phyloP scores from a whole-genome alignment of 352 stramenopile species.

The Globisporangium perplexum region DNA sequence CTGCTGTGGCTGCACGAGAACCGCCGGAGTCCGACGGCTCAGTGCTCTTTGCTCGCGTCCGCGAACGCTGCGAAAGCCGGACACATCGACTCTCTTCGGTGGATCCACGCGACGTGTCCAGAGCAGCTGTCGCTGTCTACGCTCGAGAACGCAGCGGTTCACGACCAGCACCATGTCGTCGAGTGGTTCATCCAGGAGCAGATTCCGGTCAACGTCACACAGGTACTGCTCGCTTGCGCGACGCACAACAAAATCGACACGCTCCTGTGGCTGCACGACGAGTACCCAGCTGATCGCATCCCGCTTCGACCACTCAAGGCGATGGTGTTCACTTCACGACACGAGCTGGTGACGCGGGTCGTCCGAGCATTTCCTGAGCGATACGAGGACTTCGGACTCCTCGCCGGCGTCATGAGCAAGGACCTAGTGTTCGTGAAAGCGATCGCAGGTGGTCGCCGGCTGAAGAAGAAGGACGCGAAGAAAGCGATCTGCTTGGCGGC shows the following conservation, averaged over 20 bases:
- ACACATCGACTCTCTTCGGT: conserved; percentile 2
- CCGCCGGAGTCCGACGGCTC: neutral
- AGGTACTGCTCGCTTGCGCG: neutral
- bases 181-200: conserved; percentile 8
- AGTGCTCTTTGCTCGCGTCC: conserved; percentile 1
- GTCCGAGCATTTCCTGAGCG: conserved; percentile 1
- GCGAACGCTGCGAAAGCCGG: conserved; percentile 5
- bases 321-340: conserved; percentile 5
- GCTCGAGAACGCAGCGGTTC: conserved; percentile 7
- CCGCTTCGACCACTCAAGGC: conserved; percentile 3
- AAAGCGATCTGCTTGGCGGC: conserved; percentile 10
- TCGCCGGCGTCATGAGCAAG: conserved; percentile 3
- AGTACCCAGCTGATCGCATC: conserved; percentile 1
- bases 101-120: conserved; percentile 1
- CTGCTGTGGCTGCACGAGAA: conserved; percentile 8
- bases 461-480: conserved; percentile 5
- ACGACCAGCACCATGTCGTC: conserved; percentile 9
- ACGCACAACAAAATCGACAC: neutral
- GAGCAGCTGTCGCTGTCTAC: conserved; percentile 4
- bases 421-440: conserved; percentile 1
- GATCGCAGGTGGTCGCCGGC: neutral
- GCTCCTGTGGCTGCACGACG: conserved; percentile 10
- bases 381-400: neutral
- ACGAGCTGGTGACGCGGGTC: neutral
- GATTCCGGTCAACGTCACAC: neutral